Evolutionary conservation across 805 yeast genomes (phyloP).

Genomic region (Wickerhamomyces ciferrii): DNA sequence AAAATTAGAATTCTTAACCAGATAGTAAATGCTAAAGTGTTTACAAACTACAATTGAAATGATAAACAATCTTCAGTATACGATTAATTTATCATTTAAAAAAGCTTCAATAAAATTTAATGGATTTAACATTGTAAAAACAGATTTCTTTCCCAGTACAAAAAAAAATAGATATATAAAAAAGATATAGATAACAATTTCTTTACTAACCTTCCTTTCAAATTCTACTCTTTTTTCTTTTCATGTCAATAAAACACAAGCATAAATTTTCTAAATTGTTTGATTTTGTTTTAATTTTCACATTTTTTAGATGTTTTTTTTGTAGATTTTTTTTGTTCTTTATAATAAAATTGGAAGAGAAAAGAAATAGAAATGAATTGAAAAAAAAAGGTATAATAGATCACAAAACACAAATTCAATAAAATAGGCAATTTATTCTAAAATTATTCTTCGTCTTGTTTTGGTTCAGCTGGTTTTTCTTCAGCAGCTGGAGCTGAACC

Average conservation of each 20-base stretch:
- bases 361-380: not conserved
- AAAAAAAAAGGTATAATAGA: constrained; percentile 1
- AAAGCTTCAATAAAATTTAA: not conserved
- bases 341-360: not conserved
- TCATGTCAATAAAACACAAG: not conserved
- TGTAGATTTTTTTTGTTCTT: no score
- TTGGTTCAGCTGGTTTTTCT: constrained; percentile 24
- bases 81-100: not conserved
- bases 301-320: no score
- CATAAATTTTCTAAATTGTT: not conserved
- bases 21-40: no score
- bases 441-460: constrained; percentile 27
- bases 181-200: not conserved
- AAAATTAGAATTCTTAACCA: no score
- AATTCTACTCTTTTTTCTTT: not conserved
- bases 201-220: not conserved
- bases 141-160: not conserved
- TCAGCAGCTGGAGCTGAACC: constrained; percentile 30
- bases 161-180: not conserved
- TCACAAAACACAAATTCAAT: not conserved
- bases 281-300: not conserved
- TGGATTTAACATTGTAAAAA: not conserved
- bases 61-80: no score
- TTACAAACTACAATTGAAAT: no score
- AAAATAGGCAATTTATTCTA: not conserved